Percentiles rank a stretch among this genome's conserved stretches.
Evolutionary conservation across 1,139 yeast genomes (phyloP).

Genomic region (Sugiyamaella grinbergsii): DNA sequence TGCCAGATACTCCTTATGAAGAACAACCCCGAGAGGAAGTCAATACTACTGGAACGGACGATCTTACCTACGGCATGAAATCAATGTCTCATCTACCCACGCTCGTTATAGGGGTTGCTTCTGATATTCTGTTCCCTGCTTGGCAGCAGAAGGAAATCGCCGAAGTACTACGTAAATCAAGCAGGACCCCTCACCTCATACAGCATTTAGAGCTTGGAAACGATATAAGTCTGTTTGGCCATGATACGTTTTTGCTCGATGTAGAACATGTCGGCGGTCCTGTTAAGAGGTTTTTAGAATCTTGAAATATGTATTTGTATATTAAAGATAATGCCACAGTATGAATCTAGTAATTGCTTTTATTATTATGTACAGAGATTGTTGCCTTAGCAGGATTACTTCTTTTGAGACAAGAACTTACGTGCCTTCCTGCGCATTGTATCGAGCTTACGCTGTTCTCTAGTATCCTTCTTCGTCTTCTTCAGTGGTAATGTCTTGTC

Average conservation of each 20-base stretch:
- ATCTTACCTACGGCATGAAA: slow-evolving; percentile 65
- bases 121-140: slow-evolving; percentile 87
- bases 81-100: slow-evolving; percentile 65
- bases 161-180: slow-evolving; percentile 54
- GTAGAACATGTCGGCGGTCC: slow-evolving; percentile 80
- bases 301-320: slow-evolving; percentile 10
- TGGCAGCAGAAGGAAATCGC: slow-evolving; percentile 92
- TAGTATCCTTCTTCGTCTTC: slow-evolving; percentile 38
- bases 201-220: slow-evolving; percentile 73
- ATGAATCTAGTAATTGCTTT: too few relatives aligned
- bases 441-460: slow-evolving; percentile 34
- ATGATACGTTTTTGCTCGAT: slow-evolving; percentile 83
- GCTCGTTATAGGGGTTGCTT: slow-evolving; percentile 85
- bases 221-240: slow-evolving; percentile 80
- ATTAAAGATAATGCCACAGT: not conserved
- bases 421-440: slow-evolving; percentile 38
- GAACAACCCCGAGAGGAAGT: slow-evolving; percentile 47
- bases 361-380: slow-evolving; percentile 7
- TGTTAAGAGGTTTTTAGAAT: slow-evolving; percentile 60
- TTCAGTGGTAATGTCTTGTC: slow-evolving; percentile 41
- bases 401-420: slow-evolving; percentile 26
- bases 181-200: slow-evolving; percentile 43
- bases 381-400: not conserved
- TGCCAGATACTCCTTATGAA: slow-evolving; percentile 59
- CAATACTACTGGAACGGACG: slow-evolving; percentile 45